Conservation (phyloP, 2,329 filamentous ascomycete genomes). For the Rhinocladiella mackenziei region DNA sequence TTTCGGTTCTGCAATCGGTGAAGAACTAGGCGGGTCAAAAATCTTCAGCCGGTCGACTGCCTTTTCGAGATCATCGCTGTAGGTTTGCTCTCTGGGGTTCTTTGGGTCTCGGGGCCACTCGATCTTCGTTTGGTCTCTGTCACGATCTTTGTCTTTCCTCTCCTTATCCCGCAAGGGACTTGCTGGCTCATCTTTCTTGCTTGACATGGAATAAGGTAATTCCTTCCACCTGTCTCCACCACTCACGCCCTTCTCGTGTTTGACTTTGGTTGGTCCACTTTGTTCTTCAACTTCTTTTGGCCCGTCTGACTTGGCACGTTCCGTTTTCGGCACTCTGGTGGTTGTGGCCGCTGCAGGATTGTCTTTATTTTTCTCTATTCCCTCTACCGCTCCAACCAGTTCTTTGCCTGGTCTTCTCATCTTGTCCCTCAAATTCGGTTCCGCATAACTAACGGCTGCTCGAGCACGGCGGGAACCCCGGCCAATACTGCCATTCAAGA, state of each 20-base stretch:
- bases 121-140: slow-evolving; percentile 26
- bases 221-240: slow-evolving; percentile 17
- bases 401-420: slow-evolving; percentile 78
- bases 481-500: slow-evolving; percentile 46
- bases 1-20: slow-evolving; percentile 15
- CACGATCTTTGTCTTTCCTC: slow-evolving; percentile 32
- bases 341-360: slow-evolving; percentile 29
- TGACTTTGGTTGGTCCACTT: slow-evolving; percentile 17
- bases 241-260: slow-evolving; percentile 12
- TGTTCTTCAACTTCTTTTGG: slow-evolving; percentile 15
- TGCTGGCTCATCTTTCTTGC: slow-evolving; percentile 23
- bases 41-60: slow-evolving; percentile 27
- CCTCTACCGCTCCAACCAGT: slow-evolving; percentile 67
- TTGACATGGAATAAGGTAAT: slow-evolving; percentile 5
- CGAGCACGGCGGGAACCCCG: slow-evolving; percentile 65
- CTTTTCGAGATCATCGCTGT: slow-evolving; percentile 18
- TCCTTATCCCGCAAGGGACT: slow-evolving; percentile 29
- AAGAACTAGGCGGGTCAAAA: slow-evolving; percentile 25
- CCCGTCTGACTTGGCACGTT: slow-evolving; percentile 20
- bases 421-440: slow-evolving; percentile 75
- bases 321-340: slow-evolving; percentile 14
- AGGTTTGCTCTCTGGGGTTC: slow-evolving; percentile 1
- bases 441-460: slow-evolving; percentile 71
- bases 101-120: slow-evolving; percentile 13
- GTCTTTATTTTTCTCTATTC: slow-evolving; percentile 45